These are phyloP conservation scores for Zymoseptoria passerinii DNA, from an alignment of 2,329 filamentous ascomycete genomes.

Conservation along the genomic window DNA sequence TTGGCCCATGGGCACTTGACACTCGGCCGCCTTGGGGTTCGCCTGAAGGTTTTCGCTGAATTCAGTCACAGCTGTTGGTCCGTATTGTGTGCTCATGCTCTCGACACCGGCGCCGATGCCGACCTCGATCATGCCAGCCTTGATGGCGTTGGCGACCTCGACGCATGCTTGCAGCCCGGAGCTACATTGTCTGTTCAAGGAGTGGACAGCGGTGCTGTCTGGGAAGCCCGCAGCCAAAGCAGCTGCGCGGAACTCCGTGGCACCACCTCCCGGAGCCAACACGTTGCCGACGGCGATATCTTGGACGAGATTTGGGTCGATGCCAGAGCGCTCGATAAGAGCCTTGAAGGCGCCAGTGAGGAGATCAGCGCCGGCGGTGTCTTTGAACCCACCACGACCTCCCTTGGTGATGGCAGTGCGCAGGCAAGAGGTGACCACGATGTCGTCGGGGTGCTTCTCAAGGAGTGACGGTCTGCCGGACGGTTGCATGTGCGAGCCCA, in stretches of 20 bases:
- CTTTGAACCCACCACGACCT: slow-evolving; percentile 90
- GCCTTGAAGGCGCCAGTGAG: slow-evolving; percentile 75
- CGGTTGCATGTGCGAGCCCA: slow-evolving; percentile 48
- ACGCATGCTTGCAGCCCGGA: slow-evolving; percentile 86
- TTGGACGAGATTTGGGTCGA: slow-evolving; percentile 81
- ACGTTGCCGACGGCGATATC: slow-evolving; percentile 90
- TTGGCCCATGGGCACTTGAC: slow-evolving; percentile 94
- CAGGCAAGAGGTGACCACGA: slow-evolving; percentile 87
- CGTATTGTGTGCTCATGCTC: slow-evolving; percentile 91
- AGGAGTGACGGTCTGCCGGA: slow-evolving; percentile 38
- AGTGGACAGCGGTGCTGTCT: slow-evolving; percentile 72
- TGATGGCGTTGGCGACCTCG: slow-evolving; percentile 90
- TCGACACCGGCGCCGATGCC: slow-evolving; percentile 92
- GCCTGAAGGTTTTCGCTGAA: slow-evolving; percentile 83
- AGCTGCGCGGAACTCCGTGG: slow-evolving; percentile 93
- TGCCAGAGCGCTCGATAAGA: slow-evolving; percentile 74
- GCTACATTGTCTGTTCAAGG: slow-evolving; percentile 89
- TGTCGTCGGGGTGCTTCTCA: slow-evolving; percentile 53
- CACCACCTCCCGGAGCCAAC: slow-evolving; percentile 83
- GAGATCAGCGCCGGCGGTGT: slow-evolving; percentile 81
- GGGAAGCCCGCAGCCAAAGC: slow-evolving; percentile 87
- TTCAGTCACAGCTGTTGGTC: slow-evolving; percentile 78
- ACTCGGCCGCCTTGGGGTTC: slow-evolving; percentile 78
- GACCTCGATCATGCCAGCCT: slow-evolving; percentile 84
- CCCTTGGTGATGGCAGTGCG: slow-evolving; percentile 89